These are phyloP conservation scores for Conticribra guillardii DNA, from an alignment of 108 stramenopile species.

Conservation along the genomic window DNA sequence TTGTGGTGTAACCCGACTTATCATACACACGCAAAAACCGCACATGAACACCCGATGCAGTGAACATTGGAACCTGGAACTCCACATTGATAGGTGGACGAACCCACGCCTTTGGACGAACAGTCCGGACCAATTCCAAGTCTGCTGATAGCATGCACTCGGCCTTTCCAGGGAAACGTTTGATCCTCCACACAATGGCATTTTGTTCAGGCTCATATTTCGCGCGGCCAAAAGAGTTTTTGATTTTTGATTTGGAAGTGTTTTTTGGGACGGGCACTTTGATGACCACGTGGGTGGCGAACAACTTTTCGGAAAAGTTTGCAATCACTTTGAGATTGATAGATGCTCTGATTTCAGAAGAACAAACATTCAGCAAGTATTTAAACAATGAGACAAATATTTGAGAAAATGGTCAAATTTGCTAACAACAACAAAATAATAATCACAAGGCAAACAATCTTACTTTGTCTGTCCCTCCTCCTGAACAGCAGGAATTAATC, in stretches of 20 bases:
- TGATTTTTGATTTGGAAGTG: slow-evolving; percentile 95
- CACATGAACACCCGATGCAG: slow-evolving; percentile 97
- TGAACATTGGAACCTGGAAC: slow-evolving; percentile 99
- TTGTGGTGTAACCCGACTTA: slow-evolving; percentile 95
- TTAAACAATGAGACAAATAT: slow-evolving; percentile 3
- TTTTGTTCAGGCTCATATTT: slow-evolving; percentile 98
- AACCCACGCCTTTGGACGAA: slow-evolving; percentile 94
- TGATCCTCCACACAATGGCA: slow-evolving; percentile 98
- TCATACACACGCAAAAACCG: slow-evolving; percentile 98
- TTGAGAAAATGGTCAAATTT: not conserved
- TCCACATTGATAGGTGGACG: slow-evolving; percentile 96
- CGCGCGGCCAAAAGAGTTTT: slow-evolving; percentile 91
- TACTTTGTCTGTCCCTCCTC: slow-evolving; percentile 94
- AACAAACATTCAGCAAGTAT: not conserved
- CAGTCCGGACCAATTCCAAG: slow-evolving; percentile 94
- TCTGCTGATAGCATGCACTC: slow-evolving; percentile 95
- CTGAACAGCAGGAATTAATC: slow-evolving; percentile 96
- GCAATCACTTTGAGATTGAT: slow-evolving; percentile 96
- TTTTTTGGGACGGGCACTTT: slow-evolving; percentile 98
- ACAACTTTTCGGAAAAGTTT: slow-evolving; percentile 92
- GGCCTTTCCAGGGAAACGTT: slow-evolving; percentile 93
- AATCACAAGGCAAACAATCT: no score
- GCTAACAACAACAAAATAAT: slow-evolving; percentile 1
- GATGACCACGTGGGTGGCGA: slow-evolving; percentile 95
- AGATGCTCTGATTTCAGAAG: slow-evolving; percentile 61